Base-by-base conservation (phyloP, 1,284 basidiomycete species). In the Sanguinoderma infundibulare region DNA sequence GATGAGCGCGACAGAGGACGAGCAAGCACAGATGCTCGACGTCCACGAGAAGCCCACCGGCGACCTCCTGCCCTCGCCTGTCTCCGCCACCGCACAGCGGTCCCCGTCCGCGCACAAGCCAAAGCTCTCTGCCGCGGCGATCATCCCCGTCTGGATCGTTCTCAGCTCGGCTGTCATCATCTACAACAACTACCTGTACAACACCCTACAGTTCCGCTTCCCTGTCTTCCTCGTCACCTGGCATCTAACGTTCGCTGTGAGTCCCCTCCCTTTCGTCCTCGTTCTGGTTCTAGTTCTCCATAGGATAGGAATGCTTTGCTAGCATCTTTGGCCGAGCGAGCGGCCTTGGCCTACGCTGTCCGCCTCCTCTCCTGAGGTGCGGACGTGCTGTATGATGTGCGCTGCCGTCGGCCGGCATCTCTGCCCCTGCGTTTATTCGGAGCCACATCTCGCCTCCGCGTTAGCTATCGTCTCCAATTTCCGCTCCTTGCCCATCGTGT, bases 121-220 rank as follows among this genome's bases (percentile, higher is more conserved):
- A 24, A 83, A 80, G 69, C 72, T 90, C 38, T 83, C 89, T 9
- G 81, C 90, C 0, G 75, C 86, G 1, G 79, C 84, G 58, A 92
- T 95, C 70, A 93, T 95, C 59, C 91, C 91, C 30, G 77, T 95
- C 61, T 96, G 95, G 96, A 98, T 98, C 74, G 79, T 87, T 15
- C 90, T 98, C 70, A 93, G 90, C 64, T 94, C 94, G 42, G 78
- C 87, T 10, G 96, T 98, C 73, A 98, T 98, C 79, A 89, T 98
- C 60, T 98, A 98, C 87, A 98, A 98, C 86, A 96, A 96, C 77
- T 92, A 92, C 73, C 79, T 98, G 74, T 96, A 95, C 80, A 90
- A 91, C 74, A 85, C 83, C 56, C 85, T 94, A 70, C 77, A 89
- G 66, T 97, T 97, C 82, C 85, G 85, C 69, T 97, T 81, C 79